Evolutionary conservation across 495 filamentous ascomycete genomes (phyloP).

Genomic region (Bombardia bombarda): DNA sequence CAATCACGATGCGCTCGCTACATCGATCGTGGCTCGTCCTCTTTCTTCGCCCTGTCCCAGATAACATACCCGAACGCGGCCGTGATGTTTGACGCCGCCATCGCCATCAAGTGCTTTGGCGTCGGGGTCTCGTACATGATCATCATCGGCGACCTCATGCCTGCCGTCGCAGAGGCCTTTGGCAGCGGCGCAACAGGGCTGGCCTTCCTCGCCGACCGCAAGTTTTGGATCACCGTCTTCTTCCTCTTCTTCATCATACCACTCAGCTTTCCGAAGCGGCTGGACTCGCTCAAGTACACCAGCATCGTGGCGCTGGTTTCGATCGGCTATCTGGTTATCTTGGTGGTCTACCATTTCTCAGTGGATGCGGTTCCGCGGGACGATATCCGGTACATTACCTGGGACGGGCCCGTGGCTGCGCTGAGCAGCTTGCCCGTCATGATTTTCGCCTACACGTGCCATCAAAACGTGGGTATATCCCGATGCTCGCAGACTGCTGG

Average conservation of each 20-base stretch:
- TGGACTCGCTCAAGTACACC: conserved; percentile 96
- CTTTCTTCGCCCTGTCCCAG: conserved; percentile 92
- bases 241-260: conserved; percentile 97
- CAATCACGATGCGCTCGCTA: conserved; percentile 89
- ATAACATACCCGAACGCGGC: conserved; percentile 95
- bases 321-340: conserved; percentile 85
- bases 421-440: conserved; percentile 88
- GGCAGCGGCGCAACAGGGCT: conserved; percentile 48
- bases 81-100: conserved; percentile 90
- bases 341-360: conserved; percentile 85
- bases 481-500: conserved; percentile 1
- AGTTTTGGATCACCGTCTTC: conserved; percentile 96
- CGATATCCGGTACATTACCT: conserved; percentile 61
- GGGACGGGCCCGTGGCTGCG: conserved; percentile 68
- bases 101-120: conserved; percentile 97
- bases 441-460: conserved; percentile 97
- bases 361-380: conserved; percentile 74
- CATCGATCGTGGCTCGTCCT: conserved; percentile 67
- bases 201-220: conserved; percentile 73
- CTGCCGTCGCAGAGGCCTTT: conserved; percentile 73
- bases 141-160: conserved; percentile 98
- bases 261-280: conserved; percentile 76
- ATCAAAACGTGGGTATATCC: conserved; percentile 70
- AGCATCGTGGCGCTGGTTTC: conserved; percentile 85
- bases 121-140: conserved; percentile 96